These are phyloP conservation scores for Ochetophila trinervis DNA, from an alignment of 306 rosid species.

Conservation along the genomic window DNA sequence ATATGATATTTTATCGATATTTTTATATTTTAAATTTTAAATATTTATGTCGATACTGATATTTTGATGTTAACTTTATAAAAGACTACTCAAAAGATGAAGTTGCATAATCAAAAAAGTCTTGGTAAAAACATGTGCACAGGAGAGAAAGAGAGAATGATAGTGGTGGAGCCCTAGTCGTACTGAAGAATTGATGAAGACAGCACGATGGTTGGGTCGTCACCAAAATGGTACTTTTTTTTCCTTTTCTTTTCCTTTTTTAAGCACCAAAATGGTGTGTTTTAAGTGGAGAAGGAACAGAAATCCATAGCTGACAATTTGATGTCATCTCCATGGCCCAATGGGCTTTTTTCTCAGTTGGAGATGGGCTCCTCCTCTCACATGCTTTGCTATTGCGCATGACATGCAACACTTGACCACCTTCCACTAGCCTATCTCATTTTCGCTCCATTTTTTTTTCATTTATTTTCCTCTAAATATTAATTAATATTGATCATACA, in stretches of 20 bases:
- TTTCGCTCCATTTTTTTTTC: too few species aligned
- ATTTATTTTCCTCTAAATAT: too few species aligned
- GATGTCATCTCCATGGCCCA: constrained; percentile 24
- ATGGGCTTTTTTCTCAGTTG: constrained; percentile 3
- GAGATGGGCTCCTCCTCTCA: neutral
- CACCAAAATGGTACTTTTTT: constrained; percentile 11
- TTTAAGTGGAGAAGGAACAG: constrained; percentile 13
- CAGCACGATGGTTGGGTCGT: constrained; percentile 36
- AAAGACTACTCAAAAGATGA: neutral
- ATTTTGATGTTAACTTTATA: too few species aligned
- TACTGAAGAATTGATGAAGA: constrained; percentile 34
- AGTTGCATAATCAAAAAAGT: neutral
- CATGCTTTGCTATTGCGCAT: neutral
- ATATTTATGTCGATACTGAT: too few species aligned
- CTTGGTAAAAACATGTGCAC: constrained; percentile 1
- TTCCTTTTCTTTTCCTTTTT: too few species aligned
- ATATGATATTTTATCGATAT: too few species aligned
- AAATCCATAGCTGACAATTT: constrained; percentile 14
- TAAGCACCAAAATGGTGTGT: neutral
- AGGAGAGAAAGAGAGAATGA: constrained; percentile 5
- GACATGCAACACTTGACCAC: too few species aligned
- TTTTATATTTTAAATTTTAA: too few species aligned
- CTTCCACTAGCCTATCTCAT: too few species aligned
- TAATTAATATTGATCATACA: too few species aligned
- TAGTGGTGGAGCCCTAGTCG: constrained; percentile 25